Base-by-base conservation (phyloP, 2,329 filamentous ascomycete species). In the Lecanicillium sp. region DNA sequence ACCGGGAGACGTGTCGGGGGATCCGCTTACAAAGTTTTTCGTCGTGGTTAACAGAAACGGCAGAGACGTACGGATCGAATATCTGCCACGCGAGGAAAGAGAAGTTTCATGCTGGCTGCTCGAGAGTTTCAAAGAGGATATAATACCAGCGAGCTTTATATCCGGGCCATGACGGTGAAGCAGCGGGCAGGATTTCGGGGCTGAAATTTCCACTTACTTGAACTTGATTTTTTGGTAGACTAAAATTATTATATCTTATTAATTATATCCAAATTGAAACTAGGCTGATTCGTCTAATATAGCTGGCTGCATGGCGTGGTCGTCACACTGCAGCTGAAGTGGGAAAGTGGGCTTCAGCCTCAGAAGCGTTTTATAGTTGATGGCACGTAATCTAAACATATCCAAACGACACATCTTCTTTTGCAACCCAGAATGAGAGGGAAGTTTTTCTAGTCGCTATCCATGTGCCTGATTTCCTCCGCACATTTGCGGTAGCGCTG, bases 41-140 rank as follows among this genome's bases (percentile, higher is more conserved):
- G 30, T 47, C 19, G 36, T 47, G 2, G 43, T 50, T 1, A 19
- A 47, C 11, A 45, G 48, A 17, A 21, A 47, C 7, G 43, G 43
- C 2, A 3, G 23, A 7, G 23, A 46, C 7, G 15, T 38, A 3
- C 11, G 19, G 3, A 42, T 50, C 12, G 37, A 50, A 20, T 50
- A 39, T 10, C 15, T 21, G 5, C 42, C 48, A 9, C 48, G 48
- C 11, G 32, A 38, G 6, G 42, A 45, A 12, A 23, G 15, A 33
- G 23, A 45, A 24, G 43, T 50, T 7, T 26, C 48, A 8, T 45
- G 42, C 39, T 50, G 48, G 48, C 9, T 26, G 30, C 30, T 50
- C 36, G 48, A 50, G 24, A 50, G 48, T 23, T 50, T 46, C 24
- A 49, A 49, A 17, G 48, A 49, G 27, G 48, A 49, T n/a, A 29